Base-by-base conservation (phyloP, 1,284 basidiomycete genomes). In the Tetrapyrgos nigripes region DNA sequence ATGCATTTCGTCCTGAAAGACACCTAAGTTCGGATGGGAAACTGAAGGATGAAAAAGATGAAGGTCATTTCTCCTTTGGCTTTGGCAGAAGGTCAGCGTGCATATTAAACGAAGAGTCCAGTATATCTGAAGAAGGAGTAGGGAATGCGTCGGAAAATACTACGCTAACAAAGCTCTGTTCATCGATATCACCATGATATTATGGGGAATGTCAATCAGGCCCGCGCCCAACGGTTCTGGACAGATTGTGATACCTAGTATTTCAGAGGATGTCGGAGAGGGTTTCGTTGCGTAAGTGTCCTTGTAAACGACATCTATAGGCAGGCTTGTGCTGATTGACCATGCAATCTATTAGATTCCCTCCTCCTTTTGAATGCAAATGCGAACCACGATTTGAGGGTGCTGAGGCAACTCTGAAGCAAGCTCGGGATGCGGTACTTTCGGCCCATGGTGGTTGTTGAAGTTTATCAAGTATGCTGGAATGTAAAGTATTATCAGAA, bases 21-120 rank as follows among this genome's bases (percentile, higher is more conserved):
- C 52, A 47, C 28, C 43, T 58, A 14, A 28, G n/a, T 21, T 14
- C 21, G 23, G 28, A 44, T 29, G 55, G 35, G 19, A 21, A 21
- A 2, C 13, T 26, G 19, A 51, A 24, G 14, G 29, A 24, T n/a
- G 46, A 55, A 55, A n/a, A 10, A 14, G 47, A 47, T 5, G 54
- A 56, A 23, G 56, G 50, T 2, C 56, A 58, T 31, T 53, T 35
- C 19, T n/a, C 44, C 0, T 58, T 52, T 53, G 56, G 50, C 19
- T 58, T 58, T 43, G 56, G 56, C 6, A 35, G 45, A 10, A 48
- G 56, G 50, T 52, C 4, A 33, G 28, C 21, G 26, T 21, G 26
- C 13, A 27, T 33, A 24, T 45, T 37, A 6, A 35, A 14, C 29
- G 8, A 23, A 11, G 9, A n/a, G n/a, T n/a, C 31, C 31, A 17